Percentiles rank a stretch among this genome's conserved stretches.
Conservation (phyloP, 495 filamentous ascomycete species). For the Ascobolus immersus region DNA sequence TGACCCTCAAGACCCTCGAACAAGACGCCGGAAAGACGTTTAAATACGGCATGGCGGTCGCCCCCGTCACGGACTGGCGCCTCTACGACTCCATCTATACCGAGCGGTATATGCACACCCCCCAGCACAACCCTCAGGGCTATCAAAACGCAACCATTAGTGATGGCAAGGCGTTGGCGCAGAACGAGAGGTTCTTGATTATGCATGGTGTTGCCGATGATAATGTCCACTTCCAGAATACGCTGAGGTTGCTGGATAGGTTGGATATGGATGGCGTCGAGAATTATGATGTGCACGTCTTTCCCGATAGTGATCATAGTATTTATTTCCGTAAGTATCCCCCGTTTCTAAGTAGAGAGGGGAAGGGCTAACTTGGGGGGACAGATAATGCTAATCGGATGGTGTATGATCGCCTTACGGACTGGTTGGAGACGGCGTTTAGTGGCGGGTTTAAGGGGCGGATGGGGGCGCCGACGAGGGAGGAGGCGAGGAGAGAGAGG, state of each 20-base stretch:
- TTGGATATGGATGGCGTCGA: constrained; percentile 61
- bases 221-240: constrained; percentile 91
- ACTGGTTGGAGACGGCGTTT: constrained; percentile 91
- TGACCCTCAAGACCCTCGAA: constrained; percentile 89
- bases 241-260: constrained; percentile 59
- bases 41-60: constrained; percentile 90
- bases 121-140: constrained; percentile 49
- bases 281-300: constrained; percentile 92
- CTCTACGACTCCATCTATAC: constrained; percentile 93
- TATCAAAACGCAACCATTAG: constrained; percentile 52
- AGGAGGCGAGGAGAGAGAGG: not conserved
- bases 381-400: constrained; percentile 60
- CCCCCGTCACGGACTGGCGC: constrained; percentile 89
- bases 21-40: constrained; percentile 73
- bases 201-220: constrained; percentile 92
- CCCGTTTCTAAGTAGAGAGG: not conserved
- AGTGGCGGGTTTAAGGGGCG: constrained; percentile 82
- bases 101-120: constrained; percentile 85
- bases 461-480: constrained; percentile 35
- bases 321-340: constrained; percentile 48
- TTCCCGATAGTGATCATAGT: constrained; percentile 85
- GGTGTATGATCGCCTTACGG: constrained; percentile 77
- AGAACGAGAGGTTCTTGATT: constrained; percentile 64
- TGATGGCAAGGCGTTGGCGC: constrained; percentile 38
- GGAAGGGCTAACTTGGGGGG: not conserved